A percentile compares a stretch with the other conserved stretches of the same genome.
phyloP scores from a whole-genome alignment of 164 flowering plant genomes.

The Chimonanthus praecox region DNA sequence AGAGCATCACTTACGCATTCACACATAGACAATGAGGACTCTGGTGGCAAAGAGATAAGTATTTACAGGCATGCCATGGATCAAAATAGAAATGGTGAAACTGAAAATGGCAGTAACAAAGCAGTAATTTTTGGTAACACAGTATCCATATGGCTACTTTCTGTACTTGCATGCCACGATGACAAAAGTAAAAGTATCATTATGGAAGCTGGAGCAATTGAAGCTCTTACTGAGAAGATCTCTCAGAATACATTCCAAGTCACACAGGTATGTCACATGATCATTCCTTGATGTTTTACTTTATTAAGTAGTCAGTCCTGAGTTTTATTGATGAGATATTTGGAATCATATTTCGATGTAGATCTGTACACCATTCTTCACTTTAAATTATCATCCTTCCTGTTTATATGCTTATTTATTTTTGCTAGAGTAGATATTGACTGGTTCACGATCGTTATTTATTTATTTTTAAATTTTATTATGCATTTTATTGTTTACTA shows the following conservation, averaged over 20 bases:
- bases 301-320: not conserved
- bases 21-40: conserved; percentile 20
- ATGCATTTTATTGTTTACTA: conserved; percentile 9
- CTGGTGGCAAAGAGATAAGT: conserved; percentile 37
- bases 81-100: conserved; percentile 30
- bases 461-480: too few relatives aligned
- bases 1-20: conserved; percentile 22
- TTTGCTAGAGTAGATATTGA: not conserved
- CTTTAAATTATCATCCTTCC: not conserved
- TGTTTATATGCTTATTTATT: not conserved
- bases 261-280: conserved; percentile 47
- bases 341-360: not conserved
- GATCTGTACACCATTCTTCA: not conserved
- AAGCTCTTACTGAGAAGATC: conserved; percentile 77
- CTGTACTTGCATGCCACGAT: conserved; percentile 75
- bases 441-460: not conserved
- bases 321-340: not conserved
- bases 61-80: conserved; percentile 50
- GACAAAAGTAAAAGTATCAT: conserved; percentile 55
- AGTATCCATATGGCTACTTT: conserved; percentile 75
- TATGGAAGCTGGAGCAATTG: conserved; percentile 94
- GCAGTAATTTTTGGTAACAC: conserved; percentile 53
- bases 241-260: conserved; percentile 42
- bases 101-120: conserved; percentile 32
- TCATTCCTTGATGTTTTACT: not conserved